These are phyloP conservation scores for Fusarium gaditjirri DNA, from an alignment of 2,329 filamentous ascomycete genomes.

Conservation along the genomic window DNA sequence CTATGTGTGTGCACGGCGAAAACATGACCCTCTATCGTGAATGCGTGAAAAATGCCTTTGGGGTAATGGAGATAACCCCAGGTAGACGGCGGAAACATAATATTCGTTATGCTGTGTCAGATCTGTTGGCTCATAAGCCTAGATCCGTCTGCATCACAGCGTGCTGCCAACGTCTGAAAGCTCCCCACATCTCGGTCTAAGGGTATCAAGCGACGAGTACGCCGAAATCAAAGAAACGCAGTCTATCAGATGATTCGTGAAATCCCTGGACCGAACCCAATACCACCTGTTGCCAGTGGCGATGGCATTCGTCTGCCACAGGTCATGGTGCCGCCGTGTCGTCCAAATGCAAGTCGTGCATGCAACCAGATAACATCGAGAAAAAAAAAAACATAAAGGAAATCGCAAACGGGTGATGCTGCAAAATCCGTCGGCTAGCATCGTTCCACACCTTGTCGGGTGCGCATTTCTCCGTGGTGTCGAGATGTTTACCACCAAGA, in stretches of 20 bases:
- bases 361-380: conserved; percentile 45
- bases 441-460: conserved; percentile 31
- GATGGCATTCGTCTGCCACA: conserved; percentile 50
- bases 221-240: conserved; percentile 58
- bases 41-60: conserved; percentile 54
- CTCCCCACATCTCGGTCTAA: conserved; percentile 57
- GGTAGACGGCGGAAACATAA: conserved; percentile 53
- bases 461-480: conserved; percentile 19
- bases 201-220: conserved; percentile 58
- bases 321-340: conserved; percentile 57
- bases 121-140: conserved; percentile 45
- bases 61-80: conserved; percentile 47
- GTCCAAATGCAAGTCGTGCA: conserved; percentile 48
- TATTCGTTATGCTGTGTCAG: conserved; percentile 51
- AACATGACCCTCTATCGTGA: conserved; percentile 58
- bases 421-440: conserved; percentile 30
- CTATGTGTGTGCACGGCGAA: conserved; percentile 62
- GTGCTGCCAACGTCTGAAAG: conserved; percentile 52
- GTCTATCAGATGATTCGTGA: conserved; percentile 58
- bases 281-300: conserved; percentile 49
- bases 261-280: conserved; percentile 51
- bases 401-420: conserved; percentile 40
- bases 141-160: conserved; percentile 51
- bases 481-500: conserved; percentile 72
- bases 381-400: conserved; percentile 40